A percentile compares a stretch with the other conserved stretches of the same genome.
These are phyloP conservation scores for Trichoderma sp. DNA, from an alignment of 2,329 filamentous ascomycete genomes.

Conservation along the genomic window DNA sequence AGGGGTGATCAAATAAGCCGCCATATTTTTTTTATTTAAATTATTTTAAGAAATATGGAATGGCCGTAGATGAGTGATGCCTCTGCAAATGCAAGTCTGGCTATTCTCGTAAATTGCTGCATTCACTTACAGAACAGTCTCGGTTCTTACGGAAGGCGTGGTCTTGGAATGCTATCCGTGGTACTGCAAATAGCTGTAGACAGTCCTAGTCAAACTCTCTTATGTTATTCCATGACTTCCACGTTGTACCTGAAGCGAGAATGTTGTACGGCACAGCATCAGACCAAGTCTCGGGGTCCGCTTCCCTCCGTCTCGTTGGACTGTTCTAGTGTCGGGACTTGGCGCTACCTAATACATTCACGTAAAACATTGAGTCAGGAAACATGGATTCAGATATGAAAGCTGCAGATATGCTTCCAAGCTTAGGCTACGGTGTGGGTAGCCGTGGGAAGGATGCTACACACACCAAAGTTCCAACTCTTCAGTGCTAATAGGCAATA, in stretches of 20 bases:
- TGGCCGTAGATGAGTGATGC: not conserved
- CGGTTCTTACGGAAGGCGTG: not conserved
- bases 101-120: not conserved
- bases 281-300: not conserved
- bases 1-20: not conserved
- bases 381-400: not conserved
- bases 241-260: not conserved
- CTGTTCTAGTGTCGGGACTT: conserved; percentile 1
- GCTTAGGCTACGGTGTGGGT: not conserved
- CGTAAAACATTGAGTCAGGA: not conserved
- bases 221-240: not conserved
- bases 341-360: conserved; percentile 3
- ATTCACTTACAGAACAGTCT: not conserved
- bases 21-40: not conserved
- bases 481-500: not conserved
- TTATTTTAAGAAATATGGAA: no score
- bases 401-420: not conserved
- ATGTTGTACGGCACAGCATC: not conserved
- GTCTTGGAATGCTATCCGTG: not conserved
- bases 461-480: not conserved
- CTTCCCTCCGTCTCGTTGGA: not conserved
- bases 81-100: not conserved
- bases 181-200: not conserved
- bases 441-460: not conserved
- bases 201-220: not conserved